These are phyloP conservation scores for Microstroma glucosiphilum DNA, from an alignment of 1,284 basidiomycete genomes.

Conservation along the genomic window DNA sequence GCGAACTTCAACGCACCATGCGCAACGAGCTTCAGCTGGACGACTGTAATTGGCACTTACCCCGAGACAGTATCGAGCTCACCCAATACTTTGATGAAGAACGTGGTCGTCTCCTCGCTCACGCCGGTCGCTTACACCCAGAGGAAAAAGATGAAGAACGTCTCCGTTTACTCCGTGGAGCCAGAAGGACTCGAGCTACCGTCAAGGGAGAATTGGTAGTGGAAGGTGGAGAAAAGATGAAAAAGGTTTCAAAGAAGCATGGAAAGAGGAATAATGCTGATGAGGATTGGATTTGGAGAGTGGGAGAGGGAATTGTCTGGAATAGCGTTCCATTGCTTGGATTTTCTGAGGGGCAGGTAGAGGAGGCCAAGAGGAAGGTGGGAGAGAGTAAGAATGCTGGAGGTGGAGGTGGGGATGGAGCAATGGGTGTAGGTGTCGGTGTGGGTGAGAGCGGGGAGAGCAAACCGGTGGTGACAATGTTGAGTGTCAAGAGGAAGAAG, in stretches of 20 bases:
- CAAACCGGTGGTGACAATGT: neutral
- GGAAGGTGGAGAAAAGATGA: too few relatives aligned
- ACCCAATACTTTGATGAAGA: conserved; percentile 3
- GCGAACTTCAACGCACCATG: neutral
- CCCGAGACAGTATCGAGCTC: neutral
- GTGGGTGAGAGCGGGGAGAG: neutral
- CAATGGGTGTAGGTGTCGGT: neutral
- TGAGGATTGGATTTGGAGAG: neutral
- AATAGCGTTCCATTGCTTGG: neutral
- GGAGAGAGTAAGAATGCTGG: too few relatives aligned
- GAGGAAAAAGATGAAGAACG: neutral
- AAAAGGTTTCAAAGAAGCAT: too few relatives aligned
- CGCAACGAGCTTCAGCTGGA: conserved; percentile 1
- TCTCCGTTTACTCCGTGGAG: too few relatives aligned
- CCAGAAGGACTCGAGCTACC: too few relatives aligned
- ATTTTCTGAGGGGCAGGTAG: neutral
- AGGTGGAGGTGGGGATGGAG: neutral
- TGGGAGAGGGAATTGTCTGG: neutral
- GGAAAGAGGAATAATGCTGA: too few relatives aligned
- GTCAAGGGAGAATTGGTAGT: too few relatives aligned
- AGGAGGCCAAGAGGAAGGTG: neutral
- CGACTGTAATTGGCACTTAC: neutral
- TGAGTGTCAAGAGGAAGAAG: conserved; percentile 4
- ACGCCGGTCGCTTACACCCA: neutral
- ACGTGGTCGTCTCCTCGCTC: neutral